phyloP scores from a whole-genome alignment of 192 early-diverging fungal genomes.

The Coemansia sp. region DNA sequence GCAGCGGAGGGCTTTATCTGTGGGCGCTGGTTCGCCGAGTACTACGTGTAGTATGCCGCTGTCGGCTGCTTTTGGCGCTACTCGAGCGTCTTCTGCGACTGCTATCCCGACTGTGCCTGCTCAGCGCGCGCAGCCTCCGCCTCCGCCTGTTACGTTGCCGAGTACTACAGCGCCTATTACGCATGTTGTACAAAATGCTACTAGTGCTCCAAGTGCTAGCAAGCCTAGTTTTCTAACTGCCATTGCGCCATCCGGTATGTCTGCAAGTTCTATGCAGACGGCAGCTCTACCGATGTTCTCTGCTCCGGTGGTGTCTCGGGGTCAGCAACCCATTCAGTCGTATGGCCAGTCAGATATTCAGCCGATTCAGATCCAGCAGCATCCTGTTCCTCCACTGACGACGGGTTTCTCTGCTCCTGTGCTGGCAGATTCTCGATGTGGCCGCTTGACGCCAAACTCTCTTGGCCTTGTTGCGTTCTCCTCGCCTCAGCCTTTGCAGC shows the following conservation, averaged over 20 bases:
- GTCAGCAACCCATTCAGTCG: no score
- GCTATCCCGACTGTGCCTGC: not conserved
- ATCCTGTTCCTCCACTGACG: not conserved
- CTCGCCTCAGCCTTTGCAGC: not conserved
- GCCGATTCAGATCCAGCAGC: not conserved
- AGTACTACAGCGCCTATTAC: no score
- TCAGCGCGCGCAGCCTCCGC: not conserved
- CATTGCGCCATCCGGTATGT: not conserved
- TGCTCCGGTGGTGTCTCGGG: not conserved
- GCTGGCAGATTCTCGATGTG: not conserved
- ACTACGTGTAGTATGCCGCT: not conserved
- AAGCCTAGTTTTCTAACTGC: not conserved
- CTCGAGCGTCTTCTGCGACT: not conserved
- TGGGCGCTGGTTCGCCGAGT: not conserved
- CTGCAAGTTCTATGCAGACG: not conserved
- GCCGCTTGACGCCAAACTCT: not conserved
- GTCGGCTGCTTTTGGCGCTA: not conserved
- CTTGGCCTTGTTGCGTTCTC: not conserved
- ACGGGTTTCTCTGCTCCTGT: not conserved
- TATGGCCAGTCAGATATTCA: no score
- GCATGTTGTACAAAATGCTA: no score
- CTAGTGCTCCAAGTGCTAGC: not conserved
- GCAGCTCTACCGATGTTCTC: not conserved
- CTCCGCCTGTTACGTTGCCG: no score
- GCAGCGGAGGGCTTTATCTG: no score